phyloP scores from a whole-genome alignment of 2,329 filamentous ascomycete genomes.

The Karstenula rhodostoma region DNA sequence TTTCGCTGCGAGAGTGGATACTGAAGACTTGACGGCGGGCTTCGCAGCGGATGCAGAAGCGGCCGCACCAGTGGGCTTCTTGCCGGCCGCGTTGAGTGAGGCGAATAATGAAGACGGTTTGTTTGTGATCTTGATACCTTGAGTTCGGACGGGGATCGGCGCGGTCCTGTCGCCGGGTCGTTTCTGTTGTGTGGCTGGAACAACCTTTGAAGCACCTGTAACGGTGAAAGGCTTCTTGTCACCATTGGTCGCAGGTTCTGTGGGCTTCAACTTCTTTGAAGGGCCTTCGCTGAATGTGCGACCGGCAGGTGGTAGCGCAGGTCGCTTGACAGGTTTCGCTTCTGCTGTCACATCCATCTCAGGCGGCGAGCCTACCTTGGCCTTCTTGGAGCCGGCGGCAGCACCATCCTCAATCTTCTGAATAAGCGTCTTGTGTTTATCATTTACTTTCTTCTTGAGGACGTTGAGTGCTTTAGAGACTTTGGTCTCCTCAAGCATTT shows the following conservation, averaged over 20 bases:
- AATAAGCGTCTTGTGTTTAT: conserved; percentile 69
- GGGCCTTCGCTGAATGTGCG: conserved; percentile 31
- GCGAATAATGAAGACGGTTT: conserved; percentile 58
- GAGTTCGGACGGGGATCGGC: conserved; percentile 38
- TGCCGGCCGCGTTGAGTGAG: conserved; percentile 55
- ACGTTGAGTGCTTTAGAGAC: conserved; percentile 70
- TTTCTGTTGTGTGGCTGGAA: conserved; percentile 30
- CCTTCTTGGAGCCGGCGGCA: conserved; percentile 52
- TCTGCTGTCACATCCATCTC: conserved; percentile 31
- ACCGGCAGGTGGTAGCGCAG: conserved; percentile 29
- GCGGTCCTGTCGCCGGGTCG: conserved; percentile 40
- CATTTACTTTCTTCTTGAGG: conserved; percentile 71
- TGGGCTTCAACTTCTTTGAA: conserved; percentile 41
- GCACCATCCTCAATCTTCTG: conserved; percentile 61
- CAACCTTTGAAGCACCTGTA: conserved; percentile 20
- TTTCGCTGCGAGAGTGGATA: conserved; percentile 35
- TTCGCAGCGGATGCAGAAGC: conserved; percentile 33
- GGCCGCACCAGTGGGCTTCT: conserved; percentile 48
- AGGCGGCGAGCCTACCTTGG: conserved; percentile 42
- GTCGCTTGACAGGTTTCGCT: conserved; percentile 42
- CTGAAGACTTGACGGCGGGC: conserved; percentile 34
- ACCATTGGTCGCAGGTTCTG: conserved; percentile 25
- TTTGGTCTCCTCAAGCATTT: conserved; percentile 68
- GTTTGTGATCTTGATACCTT: conserved; percentile 49
- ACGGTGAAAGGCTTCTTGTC: conserved; percentile 28